Evolutionary conservation across 345 rosid genomes (phyloP), one percentile per base, ranked within the genome.

Genomic region (Citrus maxima): DNA sequence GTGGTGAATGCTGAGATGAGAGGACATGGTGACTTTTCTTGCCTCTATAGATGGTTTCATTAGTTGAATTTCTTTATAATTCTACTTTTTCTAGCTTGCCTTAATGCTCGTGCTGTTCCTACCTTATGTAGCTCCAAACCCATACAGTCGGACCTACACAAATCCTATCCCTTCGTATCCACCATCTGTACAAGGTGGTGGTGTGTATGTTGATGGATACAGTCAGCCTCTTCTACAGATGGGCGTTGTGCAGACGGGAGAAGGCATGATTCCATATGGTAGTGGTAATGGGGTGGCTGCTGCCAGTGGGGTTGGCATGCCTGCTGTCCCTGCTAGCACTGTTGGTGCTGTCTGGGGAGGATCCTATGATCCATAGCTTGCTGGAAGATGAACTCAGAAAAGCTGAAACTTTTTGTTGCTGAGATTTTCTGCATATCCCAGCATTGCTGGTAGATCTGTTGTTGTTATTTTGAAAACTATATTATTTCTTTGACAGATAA

Each of bases 1-100:
- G 86, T 91, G 70, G 63, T 67, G 78, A 85, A 79, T 54, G 84
- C 88, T 4, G 87, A 85, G 77, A 88, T 67, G 77, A 83, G 70
- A 82, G 79, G 78, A 67, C 82, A 66, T 2, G 92, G 93, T 88
- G 78, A 80, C 63, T 71, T 62, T 63, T 73, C 38, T 76, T 68
- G 28, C 69, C 22, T 64, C 14, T 37, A 22, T 60, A 72, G 38
- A 37, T 74, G 74, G 14, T 19, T 21, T 49, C 10, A 22, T 42
- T 24, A 14, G 69, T 70, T 71, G 35, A 74, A 62, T 12, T 67
- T 68, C n/a, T 54, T 61, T 49, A 67, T 60, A 16, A 22, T 59
- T 76, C 24, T 56, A 3, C 2, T 38, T 62, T 9, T 62, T 16
- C 37, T 30, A 18, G 18, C 75, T 25, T 56, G 64, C 27, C 49